These are phyloP conservation scores for Raphanus sativus DNA, from an alignment of 345 rosid genomes.

Conservation along the genomic window DNA sequence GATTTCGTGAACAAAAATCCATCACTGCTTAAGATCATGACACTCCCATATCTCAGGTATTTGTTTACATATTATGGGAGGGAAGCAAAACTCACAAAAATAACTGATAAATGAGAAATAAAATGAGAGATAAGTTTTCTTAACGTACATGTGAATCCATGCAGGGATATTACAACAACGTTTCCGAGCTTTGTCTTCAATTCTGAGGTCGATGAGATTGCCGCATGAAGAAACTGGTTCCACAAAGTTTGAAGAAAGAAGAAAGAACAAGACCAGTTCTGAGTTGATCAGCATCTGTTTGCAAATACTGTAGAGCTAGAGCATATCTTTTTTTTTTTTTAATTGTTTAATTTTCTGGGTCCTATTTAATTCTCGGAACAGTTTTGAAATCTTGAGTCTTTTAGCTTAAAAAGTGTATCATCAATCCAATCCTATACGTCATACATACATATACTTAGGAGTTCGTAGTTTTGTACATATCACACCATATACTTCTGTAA, in stretches of 20 bases:
- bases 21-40: constrained; percentile 87
- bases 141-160: neutral
- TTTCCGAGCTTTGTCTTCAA: constrained; percentile 94
- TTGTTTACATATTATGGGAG: neutral
- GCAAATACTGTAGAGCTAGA: constrained; percentile 28
- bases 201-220: constrained; percentile 90
- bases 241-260: constrained; percentile 10
- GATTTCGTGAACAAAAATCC: constrained; percentile 87
- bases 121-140: neutral
- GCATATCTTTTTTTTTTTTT: neutral
- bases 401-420: neutral
- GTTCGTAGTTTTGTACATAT: constrained; percentile 27
- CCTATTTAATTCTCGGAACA: constrained; percentile 24
- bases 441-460: constrained; percentile 4
- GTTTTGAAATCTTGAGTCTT: constrained; percentile 17
- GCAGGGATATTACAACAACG: constrained; percentile 94
- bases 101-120: neutral
- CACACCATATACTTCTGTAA: constrained; percentile 1
- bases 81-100: neutral
- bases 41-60: constrained; percentile 93
- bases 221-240: constrained; percentile 45
- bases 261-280: neutral
- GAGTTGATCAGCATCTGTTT: constrained; percentile 26
- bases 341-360: constrained; percentile 26
- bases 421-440: neutral